These are phyloP conservation scores for Lichtheimia ornata DNA, from an alignment of 371 early-diverging fungal genomes.

Conservation along the genomic window DNA sequence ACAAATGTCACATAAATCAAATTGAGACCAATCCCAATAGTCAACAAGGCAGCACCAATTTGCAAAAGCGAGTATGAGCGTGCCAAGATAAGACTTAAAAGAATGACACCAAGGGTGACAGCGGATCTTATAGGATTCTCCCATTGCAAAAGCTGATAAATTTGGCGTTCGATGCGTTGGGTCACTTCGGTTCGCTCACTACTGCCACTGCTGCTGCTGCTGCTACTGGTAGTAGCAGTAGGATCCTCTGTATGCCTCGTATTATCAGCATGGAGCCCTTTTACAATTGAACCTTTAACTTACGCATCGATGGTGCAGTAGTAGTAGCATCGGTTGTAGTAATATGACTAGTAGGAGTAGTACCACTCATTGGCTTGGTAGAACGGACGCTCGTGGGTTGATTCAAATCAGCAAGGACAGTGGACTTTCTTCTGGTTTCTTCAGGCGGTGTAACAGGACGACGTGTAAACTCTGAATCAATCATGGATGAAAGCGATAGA, in stretches of 20 bases:
- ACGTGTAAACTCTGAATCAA: slow-evolving; percentile 9
- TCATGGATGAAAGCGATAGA: background rate
- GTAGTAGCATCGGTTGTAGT: too few species aligned
- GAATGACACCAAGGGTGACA: slow-evolving; percentile 20
- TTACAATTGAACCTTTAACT: too few species aligned
- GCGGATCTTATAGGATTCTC: slow-evolving; percentile 42
- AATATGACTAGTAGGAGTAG: background rate
- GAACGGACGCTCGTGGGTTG: background rate
- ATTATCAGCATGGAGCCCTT: background rate
- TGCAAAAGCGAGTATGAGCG: slow-evolving; percentile 45
- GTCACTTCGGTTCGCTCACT: slow-evolving; percentile 34
- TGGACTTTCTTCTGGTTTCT: slow-evolving; percentile 12
- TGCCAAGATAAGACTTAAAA: slow-evolving; percentile 32
- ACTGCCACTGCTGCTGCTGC: too few species aligned
- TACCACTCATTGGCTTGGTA: background rate
- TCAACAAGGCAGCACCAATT: slow-evolving; percentile 29
- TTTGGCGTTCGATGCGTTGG: slow-evolving; percentile 36
- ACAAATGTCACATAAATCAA: slow-evolving; percentile 42
- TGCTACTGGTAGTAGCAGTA: too few species aligned
- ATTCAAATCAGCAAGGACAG: slow-evolving; percentile 11
- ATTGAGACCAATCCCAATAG: slow-evolving; percentile 40
- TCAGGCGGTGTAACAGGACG: slow-evolving; percentile 17
- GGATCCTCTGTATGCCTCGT: background rate
- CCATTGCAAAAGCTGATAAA: slow-evolving; percentile 35
- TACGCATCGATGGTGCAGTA: too few species aligned